phyloP scores from a whole-genome alignment of 164 flowering plant genomes.

The Sextonia rubra region DNA sequence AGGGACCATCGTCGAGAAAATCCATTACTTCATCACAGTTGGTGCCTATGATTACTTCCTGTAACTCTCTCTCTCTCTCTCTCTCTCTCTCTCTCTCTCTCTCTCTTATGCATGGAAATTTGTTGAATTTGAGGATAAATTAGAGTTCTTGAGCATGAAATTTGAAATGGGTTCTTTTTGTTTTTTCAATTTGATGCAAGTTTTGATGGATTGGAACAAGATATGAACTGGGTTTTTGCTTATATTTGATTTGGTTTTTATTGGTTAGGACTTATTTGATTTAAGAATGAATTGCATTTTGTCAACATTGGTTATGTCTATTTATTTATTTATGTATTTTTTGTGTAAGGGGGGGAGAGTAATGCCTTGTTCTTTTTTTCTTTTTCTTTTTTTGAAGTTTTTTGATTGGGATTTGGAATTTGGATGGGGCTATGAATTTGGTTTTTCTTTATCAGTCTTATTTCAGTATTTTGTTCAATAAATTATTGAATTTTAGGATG shows the following conservation, averaged over 20 bases:
- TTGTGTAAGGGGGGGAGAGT: neutral
- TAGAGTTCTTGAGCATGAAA: neutral
- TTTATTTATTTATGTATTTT: no score
- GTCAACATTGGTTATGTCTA: neutral
- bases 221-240: neutral
- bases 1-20: constrained; percentile 61
- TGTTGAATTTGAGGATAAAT: neutral
- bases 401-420: no score
- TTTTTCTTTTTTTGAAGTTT: no score
- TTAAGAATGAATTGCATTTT: neutral
- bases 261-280: neutral
- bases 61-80: constrained; percentile 25
- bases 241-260: neutral
- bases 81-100: neutral
- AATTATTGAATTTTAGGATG: neutral
- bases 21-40: constrained; percentile 69
- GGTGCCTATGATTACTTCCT: constrained; percentile 82
- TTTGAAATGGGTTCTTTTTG: neutral
- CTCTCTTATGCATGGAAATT: neutral
- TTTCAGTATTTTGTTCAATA: neutral
- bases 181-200: neutral
- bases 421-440: neutral
- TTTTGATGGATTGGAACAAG: neutral
- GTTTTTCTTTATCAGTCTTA: neutral
- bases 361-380: no score